Conservation (phyloP, 2,329 filamentous ascomycete genomes). For the Truncatella angustata region DNA sequence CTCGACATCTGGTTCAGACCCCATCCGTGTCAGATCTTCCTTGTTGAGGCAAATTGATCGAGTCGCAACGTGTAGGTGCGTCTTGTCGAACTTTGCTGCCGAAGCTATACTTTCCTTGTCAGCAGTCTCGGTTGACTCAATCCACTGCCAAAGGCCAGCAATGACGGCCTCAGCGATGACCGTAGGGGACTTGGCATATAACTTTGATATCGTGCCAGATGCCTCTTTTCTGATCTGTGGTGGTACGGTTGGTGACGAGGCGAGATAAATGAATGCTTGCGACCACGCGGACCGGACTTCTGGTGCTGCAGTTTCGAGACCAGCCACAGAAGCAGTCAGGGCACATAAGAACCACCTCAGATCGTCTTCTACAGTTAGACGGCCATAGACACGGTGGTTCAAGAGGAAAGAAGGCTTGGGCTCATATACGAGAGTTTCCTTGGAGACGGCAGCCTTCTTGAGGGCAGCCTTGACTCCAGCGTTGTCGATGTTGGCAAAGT, state of each 20-base stretch:
- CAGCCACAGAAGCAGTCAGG: conserved; percentile 59
- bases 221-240: conserved; percentile 64
- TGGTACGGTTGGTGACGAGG: conserved; percentile 62
- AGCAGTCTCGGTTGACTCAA: conserved; percentile 62
- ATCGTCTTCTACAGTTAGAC: conserved; percentile 72
- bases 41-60: conserved; percentile 62
- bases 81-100: conserved; percentile 61
- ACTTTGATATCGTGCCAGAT: conserved; percentile 56
- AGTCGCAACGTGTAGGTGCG: conserved; percentile 60
- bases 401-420: conserved; percentile 86
- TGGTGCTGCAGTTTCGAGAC: conserved; percentile 48
- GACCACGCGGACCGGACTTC: conserved; percentile 71
- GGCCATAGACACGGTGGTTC: conserved; percentile 81
- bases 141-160: conserved; percentile 77
- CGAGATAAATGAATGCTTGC: conserved; percentile 77
- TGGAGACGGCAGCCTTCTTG: conserved; percentile 61
- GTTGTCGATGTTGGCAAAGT: conserved; percentile 53
- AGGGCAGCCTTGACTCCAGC: conserved; percentile 42
- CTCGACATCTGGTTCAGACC: conserved; percentile 41
- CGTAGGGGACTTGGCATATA: conserved; percentile 61
- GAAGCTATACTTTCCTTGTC: conserved; percentile 76
- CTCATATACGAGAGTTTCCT: conserved; percentile 66
- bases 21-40: conserved; percentile 45
- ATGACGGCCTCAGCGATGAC: conserved; percentile 63
- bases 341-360: conserved; percentile 73